Conservation (phyloP, 2,329 filamentous ascomycete species). For the Colletotrichum sp. region DNA sequence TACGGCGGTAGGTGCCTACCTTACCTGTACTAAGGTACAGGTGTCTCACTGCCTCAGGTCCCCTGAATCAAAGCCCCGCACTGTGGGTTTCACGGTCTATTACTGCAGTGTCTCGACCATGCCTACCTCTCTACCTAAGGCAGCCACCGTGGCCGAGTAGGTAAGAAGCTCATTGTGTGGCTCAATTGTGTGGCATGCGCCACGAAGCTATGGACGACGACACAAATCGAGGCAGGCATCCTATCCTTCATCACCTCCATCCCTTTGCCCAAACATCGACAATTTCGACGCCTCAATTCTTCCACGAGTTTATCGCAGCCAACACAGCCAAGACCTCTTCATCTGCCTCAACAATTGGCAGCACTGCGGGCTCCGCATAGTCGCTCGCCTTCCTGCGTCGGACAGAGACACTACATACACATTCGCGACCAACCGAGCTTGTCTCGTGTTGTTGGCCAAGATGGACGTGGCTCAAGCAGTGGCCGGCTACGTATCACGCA, state of each 20-base stretch:
- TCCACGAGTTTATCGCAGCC: background rate
- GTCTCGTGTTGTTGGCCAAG: conserved; percentile 33
- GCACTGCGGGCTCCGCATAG: background rate
- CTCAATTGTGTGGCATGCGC: background rate
- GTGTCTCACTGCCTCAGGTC: background rate
- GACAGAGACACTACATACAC: background rate
- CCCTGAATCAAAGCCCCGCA: background rate
- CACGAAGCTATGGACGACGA: background rate
- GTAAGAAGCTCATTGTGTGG: background rate
- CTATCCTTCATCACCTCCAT: background rate
- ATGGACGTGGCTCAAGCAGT: conserved; percentile 97
- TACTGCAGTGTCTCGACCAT: background rate
- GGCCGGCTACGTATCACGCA: conserved; percentile 94
- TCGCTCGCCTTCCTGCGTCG: background rate
- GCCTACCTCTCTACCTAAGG: background rate
- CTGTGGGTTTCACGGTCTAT: background rate
- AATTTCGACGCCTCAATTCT: background rate
- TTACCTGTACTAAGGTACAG: background rate
- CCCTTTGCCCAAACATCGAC: background rate
- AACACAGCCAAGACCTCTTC: background rate
- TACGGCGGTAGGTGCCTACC: too few species aligned
- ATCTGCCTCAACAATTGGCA: background rate
- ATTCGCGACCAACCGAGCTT: background rate
- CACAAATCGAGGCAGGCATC: background rate
- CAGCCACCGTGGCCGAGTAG: background rate